These are phyloP conservation scores for Alternaria sp. DNA, from an alignment of 2,329 filamentous ascomycete genomes.

Conservation along the genomic window DNA sequence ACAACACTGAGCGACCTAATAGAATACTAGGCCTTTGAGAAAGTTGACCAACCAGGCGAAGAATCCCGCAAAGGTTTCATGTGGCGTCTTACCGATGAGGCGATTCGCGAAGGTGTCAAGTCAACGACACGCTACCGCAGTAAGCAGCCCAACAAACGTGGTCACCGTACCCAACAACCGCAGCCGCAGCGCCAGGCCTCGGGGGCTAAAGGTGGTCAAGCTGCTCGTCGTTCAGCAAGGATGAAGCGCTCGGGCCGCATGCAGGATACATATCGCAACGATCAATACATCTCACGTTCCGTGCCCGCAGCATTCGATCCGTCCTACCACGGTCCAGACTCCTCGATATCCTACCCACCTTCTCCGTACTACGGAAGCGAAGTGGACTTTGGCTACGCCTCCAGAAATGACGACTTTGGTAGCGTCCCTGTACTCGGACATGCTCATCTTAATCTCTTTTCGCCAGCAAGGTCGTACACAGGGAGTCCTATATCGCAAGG, in stretches of 20 bases:
- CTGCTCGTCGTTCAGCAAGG: conserved; percentile 45
- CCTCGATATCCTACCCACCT: conserved; percentile 18
- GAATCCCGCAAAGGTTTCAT: conserved; percentile 72
- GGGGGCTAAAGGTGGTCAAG: conserved; percentile 57
- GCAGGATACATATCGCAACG: conserved; percentile 28
- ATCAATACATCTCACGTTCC: conserved; percentile 29
- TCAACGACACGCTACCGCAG: conserved; percentile 74
- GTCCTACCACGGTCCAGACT: conserved; percentile 13
- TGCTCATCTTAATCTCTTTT: neutral
- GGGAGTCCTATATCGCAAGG: conserved; percentile 17
- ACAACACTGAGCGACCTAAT: conserved; percentile 15
- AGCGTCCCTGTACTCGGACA: neutral
- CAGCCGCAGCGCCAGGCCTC: conserved; percentile 54
- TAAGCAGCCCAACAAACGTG: conserved; percentile 57
- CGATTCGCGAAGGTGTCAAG: conserved; percentile 75
- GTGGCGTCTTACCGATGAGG: conserved; percentile 79
- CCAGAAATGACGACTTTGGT: conserved; percentile 7
- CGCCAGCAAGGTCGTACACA: conserved; percentile 11
- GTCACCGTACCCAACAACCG: conserved; percentile 35
- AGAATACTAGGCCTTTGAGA: conserved; percentile 61
- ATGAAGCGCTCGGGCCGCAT: conserved; percentile 32
- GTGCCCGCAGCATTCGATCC: conserved; percentile 26
- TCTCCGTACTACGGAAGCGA: conserved; percentile 35
- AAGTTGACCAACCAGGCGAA: conserved; percentile 57
- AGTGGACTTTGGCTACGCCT: conserved; percentile 24